A percentile compares a stretch with the other conserved stretches of the same genome.
These are phyloP conservation scores for Hanseniaspora taiwanica DNA, from an alignment of 805 yeast species.

Conservation along the genomic window DNA sequence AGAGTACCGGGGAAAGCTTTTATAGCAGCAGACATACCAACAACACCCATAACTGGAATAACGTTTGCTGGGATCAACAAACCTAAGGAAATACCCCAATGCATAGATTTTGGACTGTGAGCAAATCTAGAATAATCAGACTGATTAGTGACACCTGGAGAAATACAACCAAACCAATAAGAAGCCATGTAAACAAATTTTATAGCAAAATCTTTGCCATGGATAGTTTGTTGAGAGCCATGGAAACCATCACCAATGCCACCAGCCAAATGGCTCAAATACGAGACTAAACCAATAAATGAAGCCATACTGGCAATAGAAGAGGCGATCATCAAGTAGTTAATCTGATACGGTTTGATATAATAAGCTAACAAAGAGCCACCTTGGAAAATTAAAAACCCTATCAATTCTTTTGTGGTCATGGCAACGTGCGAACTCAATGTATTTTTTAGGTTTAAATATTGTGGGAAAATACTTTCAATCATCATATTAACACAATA, in stretches of 20 bases:
- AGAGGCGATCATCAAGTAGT: constrained; percentile 24
- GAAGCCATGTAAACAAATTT: constrained; percentile 31
- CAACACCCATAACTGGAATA: constrained; percentile 31
- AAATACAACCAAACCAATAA: constrained; percentile 30
- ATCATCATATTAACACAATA: constrained; percentile 26
- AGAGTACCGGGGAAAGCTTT: constrained; percentile 15
- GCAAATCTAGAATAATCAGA: constrained; percentile 29
- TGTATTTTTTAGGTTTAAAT: constrained; percentile 23
- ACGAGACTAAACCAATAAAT: constrained; percentile 29
- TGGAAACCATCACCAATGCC: constrained; percentile 25
- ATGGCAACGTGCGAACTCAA: constrained; percentile 22
- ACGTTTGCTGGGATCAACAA: constrained; percentile 27
- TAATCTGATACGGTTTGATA: constrained; percentile 32
- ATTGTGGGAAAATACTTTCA: constrained; percentile 29
- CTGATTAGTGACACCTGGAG: constrained; percentile 29
- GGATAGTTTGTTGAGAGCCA: constrained; percentile 17
- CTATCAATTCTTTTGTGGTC: constrained; percentile 26
- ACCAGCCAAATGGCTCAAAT: constrained; percentile 21
- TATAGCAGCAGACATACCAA: constrained; percentile 28
- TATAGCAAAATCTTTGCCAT: constrained; percentile 28
- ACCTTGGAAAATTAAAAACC: constrained; percentile 31
- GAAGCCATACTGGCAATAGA: constrained; percentile 27
- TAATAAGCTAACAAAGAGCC: constrained; percentile 15
- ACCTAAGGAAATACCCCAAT: constrained; percentile 23
- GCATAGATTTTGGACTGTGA: constrained; percentile 20